Base-by-base conservation (phyloP, 1,284 basidiomycete genomes). In the Xerocomus nothofagi region DNA sequence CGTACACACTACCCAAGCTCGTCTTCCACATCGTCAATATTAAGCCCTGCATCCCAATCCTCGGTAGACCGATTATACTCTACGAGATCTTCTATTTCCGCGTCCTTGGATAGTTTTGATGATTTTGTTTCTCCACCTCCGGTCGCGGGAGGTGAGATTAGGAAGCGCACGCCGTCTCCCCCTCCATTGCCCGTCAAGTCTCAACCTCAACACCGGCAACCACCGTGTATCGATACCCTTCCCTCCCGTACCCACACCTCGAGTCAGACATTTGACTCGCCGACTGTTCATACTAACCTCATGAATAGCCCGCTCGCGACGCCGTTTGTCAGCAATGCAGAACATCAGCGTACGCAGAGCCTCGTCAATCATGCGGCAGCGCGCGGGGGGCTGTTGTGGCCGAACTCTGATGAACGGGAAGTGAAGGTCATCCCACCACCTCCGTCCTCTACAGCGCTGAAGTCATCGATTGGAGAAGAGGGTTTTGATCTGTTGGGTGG, bases 331-430 rank as follows among this genome's bases (percentile, higher is more conserved):
- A 52, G 57, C 53, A 17, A 58, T 53, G 51, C 57, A 54, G 50
- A 62, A 47, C 82, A 81, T 57, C 71, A 73, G 50, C 77, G 80
- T 44, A 82, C 82, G 6, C 62, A 76, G 55, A 81, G 74, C 55
- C 66, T 87, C 21, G 62, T 87, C 50, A 74, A 80, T 53, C 66
- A 65, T 15, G 82, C 79, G 8, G 80, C 81, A 9, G 64, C 80
- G 6, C 72, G 71, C 17, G 66, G 64, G 5, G 82, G 82, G 3
- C 65, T 72, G 0, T n/a, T 53, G 43, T 87, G 85, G 85, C 82
- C 83, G n/a, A 77, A 80, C 21, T 79, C 82, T 4, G 27, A 47
- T 2, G 45, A 45, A 34, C 18, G 33, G 12, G 47, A 1, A 18
- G 17, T 34, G 20, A 44, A 0, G 30, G 10, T 42, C 5, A 62